Base-by-base conservation (phyloP, 352 stramenopile genomes). In the Pythium vanterpoolii region DNA sequence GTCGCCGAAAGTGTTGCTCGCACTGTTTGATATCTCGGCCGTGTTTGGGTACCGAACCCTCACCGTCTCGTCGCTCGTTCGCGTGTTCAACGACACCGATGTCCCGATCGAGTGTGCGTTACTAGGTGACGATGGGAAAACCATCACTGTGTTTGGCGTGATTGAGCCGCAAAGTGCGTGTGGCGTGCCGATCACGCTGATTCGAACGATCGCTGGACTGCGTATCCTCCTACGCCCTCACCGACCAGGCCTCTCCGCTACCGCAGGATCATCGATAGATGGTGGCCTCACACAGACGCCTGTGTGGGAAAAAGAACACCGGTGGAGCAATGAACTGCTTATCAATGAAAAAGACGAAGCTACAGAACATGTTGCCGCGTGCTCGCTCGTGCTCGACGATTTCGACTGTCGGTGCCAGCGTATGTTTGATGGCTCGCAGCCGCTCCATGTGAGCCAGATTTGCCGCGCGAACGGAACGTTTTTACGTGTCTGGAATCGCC, bases 311-410 rank as follows among this genome's bases (percentile, higher is more conserved):
- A 76, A 71, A 51, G 72, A 83, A 1, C 74, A 93, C 44, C 81
- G 83, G n/a, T 92, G 84, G 82, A 94, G 84, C 54, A 89, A 91
- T 44, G 82, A 90, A 14, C 42, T 93, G 16, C 77, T 93, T 34
- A 81, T 94, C 53, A 85, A 74, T 23, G 76, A 88, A 10, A 85
- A 79, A 36, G 77, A 89, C 54, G 73, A 79, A 13, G 77, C 55
- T n/a, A 72, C 62, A 2, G 69, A 90, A n/a, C 73, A 74, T 27
- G 74, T 85, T 19, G 82, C 83, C 1, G 75, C 79, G 2, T 91
- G 80, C 42, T 89, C 79, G 8, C 69, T 89, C 1, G 66, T 89
- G 28, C 64, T 90, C 0, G 78, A 85, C 24, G 83, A 93, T 43
- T 90, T 86, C 21, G 74, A 83, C 18, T 95, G 85, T 56, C 71